These are phyloP conservation scores for Fibroporia radiculosa DNA, from an alignment of 768 basidiomycete genomes.

Conservation along the genomic window DNA sequence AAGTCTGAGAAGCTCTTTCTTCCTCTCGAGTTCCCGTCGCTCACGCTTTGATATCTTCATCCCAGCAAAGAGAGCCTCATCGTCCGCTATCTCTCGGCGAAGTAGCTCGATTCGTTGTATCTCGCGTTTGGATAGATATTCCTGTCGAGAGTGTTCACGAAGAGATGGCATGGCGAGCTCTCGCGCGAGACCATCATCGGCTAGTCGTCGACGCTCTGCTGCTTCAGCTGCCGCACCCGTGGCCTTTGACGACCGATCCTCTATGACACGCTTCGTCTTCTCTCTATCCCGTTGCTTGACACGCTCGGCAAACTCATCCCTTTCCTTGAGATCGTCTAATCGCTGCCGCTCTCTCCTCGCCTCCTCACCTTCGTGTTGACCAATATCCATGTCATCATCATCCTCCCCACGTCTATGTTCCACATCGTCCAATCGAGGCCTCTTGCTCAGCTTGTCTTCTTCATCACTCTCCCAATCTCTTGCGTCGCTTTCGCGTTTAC, in stretches of 20 bases:
- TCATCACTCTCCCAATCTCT: constrained; percentile 91
- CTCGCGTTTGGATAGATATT: constrained; percentile 95
- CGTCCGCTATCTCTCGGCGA: constrained; percentile 89
- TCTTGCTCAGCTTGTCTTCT: constrained; percentile 69
- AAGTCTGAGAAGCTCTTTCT: constrained; percentile 85
- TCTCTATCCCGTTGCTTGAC: constrained; percentile 77
- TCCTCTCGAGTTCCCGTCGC: constrained; percentile 70
- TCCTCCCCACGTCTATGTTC: constrained; percentile 18
- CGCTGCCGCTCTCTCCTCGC: constrained; percentile 65
- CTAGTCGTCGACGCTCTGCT: constrained; percentile 69
- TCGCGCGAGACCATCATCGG: constrained; percentile 47
- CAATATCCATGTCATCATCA: constrained; percentile 33
- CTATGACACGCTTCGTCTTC: constrained; percentile 83
- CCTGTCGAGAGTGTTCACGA: constrained; percentile 84
- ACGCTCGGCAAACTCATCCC: constrained; percentile 91
- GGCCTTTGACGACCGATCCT: constrained; percentile 80
- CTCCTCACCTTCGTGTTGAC: constrained; percentile 63
- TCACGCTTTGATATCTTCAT: constrained; percentile 89
- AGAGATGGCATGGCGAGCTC: constrained; percentile 58
- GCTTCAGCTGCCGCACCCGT: constrained; percentile 77
- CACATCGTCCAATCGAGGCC: constrained; percentile 44
- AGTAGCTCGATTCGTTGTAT: constrained; percentile 92
- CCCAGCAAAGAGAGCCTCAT: constrained; percentile 82
- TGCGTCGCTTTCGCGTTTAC: constrained; percentile 76
- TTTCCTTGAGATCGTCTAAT: constrained; percentile 69